Percentiles rank a stretch among this genome's conserved stretches.
phyloP scores from a whole-genome alignment of 257 asterid genomes.

The Solanum chmielewskii region DNA sequence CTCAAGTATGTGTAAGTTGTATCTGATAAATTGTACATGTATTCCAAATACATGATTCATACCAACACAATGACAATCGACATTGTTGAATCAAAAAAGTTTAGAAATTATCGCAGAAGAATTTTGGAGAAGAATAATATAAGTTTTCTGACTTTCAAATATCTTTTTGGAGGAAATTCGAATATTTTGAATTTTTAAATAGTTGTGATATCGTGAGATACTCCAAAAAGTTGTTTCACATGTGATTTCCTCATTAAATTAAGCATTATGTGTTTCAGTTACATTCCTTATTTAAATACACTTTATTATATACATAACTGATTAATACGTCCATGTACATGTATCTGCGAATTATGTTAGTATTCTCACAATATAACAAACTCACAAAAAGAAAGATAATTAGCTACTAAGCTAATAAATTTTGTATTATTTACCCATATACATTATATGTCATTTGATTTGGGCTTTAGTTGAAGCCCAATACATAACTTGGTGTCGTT shows the following conservation, averaged over 20 bases:
- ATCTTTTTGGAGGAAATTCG: no score
- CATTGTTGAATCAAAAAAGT: no score
- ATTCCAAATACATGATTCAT: neutral
- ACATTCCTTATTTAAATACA: neutral
- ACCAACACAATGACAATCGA: no score
- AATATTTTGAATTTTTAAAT: no score
- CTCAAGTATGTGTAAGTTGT: neutral
- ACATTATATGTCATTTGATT: neutral
- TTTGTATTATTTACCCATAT: neutral
- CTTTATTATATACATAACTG: no score
- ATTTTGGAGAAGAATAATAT: no score
- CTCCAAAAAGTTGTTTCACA: neutral
- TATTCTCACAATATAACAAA: neutral
- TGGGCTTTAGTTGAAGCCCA: neutral
- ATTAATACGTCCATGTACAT: neutral
- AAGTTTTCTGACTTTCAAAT: no score
- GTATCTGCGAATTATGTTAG: neutral
- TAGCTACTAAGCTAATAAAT: neutral
- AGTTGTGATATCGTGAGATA: neutral
- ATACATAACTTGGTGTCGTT: neutral
- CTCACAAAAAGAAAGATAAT: no score
- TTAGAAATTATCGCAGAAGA: no score
- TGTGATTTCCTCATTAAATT: neutral
- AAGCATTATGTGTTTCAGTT: no score
- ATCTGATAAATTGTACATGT: neutral